Evolutionary conservation across 352 stramenopile genomes (phyloP), one percentile per base, ranked within the genome.

Genomic region (Globisporangium radiosum): DNA sequence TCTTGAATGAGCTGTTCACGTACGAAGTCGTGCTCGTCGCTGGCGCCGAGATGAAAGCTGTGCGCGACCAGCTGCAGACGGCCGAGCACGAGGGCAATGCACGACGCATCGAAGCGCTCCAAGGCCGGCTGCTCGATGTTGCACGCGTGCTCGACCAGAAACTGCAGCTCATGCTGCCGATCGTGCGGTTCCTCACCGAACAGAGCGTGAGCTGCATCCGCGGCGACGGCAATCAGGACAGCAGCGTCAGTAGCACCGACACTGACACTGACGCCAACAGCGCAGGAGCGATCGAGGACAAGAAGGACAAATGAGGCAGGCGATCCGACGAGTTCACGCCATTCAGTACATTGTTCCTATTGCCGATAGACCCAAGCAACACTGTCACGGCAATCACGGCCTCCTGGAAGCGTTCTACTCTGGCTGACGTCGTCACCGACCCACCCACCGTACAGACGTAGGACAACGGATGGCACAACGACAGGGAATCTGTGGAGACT

Each of bases 1-100:
- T 85, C 48, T 56, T 87, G 60, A 83, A 85, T 54, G 77, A 87
- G 56, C 54, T 87, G 19, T 87, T 87, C 59, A 67, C 70, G 36
- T 87, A 81, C 50, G 77, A 87, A 60, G 77, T 87, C 39, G 77
- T 87, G 58, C 55, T 87, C 49, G 75, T 85, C 11, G 77, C 77
- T 0, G 77, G 77, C 44, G 76, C 73, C 8, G 77, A 87, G 62
- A 71, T 87, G 49, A 87, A 87, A 54, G 70, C 71, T 10, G 70
- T 85, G 53, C 75, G 74, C 44, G 73, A 85, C 55, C 75, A 85
- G 60, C 66, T 87, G 8, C 51, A 71, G 62, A 62, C 56, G 10
- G 76, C 74, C 1, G 67, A 84, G 52, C 63, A 78, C 2, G 63
- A 75, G 38, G 69, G 72, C 42, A 85, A 87, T 50, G 62, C 54